A percentile compares a stretch with the other conserved stretches of the same genome.
These are phyloP conservation scores for Dendrobium huoshanense DNA, from an alignment of 106 monocot genomes.

Conservation along the genomic window DNA sequence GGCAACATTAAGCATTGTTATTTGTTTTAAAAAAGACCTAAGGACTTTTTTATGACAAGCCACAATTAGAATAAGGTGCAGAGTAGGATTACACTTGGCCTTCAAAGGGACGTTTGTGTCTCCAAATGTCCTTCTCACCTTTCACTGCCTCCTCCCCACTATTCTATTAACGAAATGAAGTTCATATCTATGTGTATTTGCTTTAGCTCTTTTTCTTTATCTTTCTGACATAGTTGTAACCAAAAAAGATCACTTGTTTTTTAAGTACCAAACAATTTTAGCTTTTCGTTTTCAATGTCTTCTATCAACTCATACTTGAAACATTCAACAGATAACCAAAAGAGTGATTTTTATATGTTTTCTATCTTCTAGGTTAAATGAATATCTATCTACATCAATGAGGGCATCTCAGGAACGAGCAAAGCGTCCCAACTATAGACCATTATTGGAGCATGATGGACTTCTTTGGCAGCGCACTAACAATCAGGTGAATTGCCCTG, in stretches of 20 bases:
- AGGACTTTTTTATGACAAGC: background rate
- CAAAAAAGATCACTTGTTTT: background rate
- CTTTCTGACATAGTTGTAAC: background rate
- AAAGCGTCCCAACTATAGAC: slow-evolving; percentile 63
- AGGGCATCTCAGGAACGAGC: slow-evolving; percentile 50
- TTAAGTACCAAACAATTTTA: background rate
- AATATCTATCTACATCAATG: slow-evolving; percentile 40
- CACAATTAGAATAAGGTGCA: background rate
- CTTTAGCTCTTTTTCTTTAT: background rate
- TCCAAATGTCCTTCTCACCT: too few relatives aligned
- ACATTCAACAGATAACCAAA: background rate
- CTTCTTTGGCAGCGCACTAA: slow-evolving; percentile 47
- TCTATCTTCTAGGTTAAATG: slow-evolving; percentile 44
- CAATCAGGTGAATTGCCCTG: slow-evolving; percentile 35
- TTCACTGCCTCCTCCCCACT: too few relatives aligned
- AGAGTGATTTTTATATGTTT: background rate
- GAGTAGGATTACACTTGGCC: background rate
- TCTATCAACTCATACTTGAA: background rate
- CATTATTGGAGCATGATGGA: slow-evolving; percentile 84
- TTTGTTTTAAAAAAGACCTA: background rate
- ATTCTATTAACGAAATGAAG: too few relatives aligned
- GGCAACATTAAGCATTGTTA: background rate
- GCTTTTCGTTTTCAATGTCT: background rate
- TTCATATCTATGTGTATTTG: background rate
- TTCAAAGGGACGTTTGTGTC: background rate